Conservation (phyloP, 345 rosid species). For the Dimocarpus longan region DNA sequence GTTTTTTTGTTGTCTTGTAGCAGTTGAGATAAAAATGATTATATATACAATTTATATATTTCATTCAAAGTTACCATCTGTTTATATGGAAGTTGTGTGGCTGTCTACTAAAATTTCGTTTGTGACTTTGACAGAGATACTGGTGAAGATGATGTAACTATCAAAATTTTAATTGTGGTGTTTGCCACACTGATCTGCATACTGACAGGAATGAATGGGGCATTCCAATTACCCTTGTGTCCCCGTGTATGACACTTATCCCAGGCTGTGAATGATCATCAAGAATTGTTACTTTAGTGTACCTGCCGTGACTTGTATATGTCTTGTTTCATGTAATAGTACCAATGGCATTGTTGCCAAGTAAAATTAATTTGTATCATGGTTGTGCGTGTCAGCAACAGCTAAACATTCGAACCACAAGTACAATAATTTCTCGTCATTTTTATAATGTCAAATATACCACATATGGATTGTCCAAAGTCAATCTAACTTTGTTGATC, state of each 20-base stretch:
- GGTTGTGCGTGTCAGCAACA: neutral
- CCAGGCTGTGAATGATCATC: too few relatives aligned
- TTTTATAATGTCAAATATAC: too few relatives aligned
- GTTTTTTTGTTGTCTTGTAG: too few relatives aligned
- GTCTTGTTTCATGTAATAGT: neutral
- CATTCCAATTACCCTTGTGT: conserved; percentile 61
- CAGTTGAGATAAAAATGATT: neutral
- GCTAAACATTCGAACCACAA: too few relatives aligned
- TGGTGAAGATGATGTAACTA: conserved; percentile 76
- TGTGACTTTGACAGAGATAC: conserved; percentile 78
- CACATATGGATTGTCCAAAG: too few relatives aligned
- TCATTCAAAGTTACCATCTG: neutral
- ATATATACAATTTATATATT: neutral
- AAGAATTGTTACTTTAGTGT: too few relatives aligned
- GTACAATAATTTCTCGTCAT: too few relatives aligned
- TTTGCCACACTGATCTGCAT: conserved; percentile 84
- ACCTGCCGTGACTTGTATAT: neutral
- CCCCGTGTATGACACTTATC: conserved; percentile 66
- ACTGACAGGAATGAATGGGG: conserved; percentile 78
- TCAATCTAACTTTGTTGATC: too few relatives aligned
- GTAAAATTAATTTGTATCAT: neutral
- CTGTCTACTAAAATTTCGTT: conserved; percentile 15
- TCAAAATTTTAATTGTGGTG: conserved; percentile 78
- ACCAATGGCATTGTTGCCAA: neutral
- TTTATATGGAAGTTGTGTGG: conserved; percentile 37